These are phyloP conservation scores for Fraxinus dipetala DNA, from an alignment of 305 asterid genomes.

Conservation along the genomic window DNA sequence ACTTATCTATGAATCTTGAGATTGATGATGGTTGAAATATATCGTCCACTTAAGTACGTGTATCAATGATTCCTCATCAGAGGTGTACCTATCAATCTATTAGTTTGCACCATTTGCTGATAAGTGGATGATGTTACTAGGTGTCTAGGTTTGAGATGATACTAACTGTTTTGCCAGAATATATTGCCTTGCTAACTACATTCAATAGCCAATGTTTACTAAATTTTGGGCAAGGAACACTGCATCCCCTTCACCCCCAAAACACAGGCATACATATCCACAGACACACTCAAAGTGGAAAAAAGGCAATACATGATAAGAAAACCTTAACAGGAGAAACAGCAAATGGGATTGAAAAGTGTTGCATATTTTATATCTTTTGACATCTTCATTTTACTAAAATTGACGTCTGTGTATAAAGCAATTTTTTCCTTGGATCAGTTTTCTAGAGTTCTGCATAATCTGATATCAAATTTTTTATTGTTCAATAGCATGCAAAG, in stretches of 20 bases:
- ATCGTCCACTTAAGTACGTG: background rate
- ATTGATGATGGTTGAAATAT: background rate
- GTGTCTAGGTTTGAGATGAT: background rate
- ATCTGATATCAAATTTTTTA: conserved; percentile 24
- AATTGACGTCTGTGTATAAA: background rate
- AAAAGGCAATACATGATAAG: background rate
- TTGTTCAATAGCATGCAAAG: conserved; percentile 74
- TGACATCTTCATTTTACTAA: conserved; percentile 7
- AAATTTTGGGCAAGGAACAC: background rate
- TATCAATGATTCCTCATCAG: background rate
- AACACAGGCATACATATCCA: background rate
- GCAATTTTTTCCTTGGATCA: background rate
- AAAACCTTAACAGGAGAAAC: background rate
- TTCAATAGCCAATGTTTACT: background rate
- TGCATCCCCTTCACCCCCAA: background rate
- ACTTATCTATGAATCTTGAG: background rate
- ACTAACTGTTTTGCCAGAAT: background rate
- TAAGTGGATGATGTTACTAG: background rate
- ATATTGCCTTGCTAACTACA: background rate
- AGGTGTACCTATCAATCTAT: background rate
- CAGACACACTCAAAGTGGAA: background rate
- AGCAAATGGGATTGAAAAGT: background rate
- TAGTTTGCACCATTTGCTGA: background rate
- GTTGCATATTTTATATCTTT: conserved; percentile 10
- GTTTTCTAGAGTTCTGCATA: conserved; percentile 12